Evolutionary conservation across 352 stramenopile species (phyloP), one percentile per base, ranked within the genome.

Genomic region (Hyaloperonospora arabidopsidis): DNA sequence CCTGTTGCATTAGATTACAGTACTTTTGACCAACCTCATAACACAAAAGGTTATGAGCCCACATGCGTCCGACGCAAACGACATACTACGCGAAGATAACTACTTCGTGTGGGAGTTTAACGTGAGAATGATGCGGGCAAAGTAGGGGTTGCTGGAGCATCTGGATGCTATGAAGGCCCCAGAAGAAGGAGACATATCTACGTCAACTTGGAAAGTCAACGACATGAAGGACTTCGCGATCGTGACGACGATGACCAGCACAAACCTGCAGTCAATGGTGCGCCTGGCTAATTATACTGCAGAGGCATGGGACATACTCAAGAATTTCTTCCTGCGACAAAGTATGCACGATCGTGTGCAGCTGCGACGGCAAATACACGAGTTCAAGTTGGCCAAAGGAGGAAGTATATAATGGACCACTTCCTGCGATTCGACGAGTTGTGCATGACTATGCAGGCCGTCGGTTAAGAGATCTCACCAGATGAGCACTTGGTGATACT

Each of bases 111-210:
- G n/a, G n/a, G n/a, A n/a, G 15, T 45, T 45, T 17, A 22, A 22
- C 38, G 38, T 12, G n/a, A 2, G 38, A 3, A 45, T 45, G 38
- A 45, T 8, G 38, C 38, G 19, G 38, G 38, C 38, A 11, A 45
- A 45, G 38, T 23, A 45, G n/a, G 38, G 38, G 38, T 45, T 45
- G 38, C 38, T 23, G n/a, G 18, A 45, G 12, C 38, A 45, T 45
- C n/a, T 45, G 38, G 38, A 45, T 45, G 38, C 38, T 45, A 45
- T 45, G 38, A 45, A 45, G 11, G n/a, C 38, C 38, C n/a, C n/a
- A n/a, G n/a, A n/a, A n/a, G n/a, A n/a, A n/a, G n/a, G n/a, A n/a
- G n/a, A n/a, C n/a, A n/a, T n/a, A n/a, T n/a, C n/a, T n/a, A n/a
- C n/a, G n/a, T n/a, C n/a, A n/a, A n/a, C n/a, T n/a, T n/a, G n/a